A percentile compares a stretch with the other conserved stretches of the same genome.
Evolutionary conservation across 1,284 basidiomycete species (phyloP).

Genomic region (Exobasidium rhododendri): DNA sequence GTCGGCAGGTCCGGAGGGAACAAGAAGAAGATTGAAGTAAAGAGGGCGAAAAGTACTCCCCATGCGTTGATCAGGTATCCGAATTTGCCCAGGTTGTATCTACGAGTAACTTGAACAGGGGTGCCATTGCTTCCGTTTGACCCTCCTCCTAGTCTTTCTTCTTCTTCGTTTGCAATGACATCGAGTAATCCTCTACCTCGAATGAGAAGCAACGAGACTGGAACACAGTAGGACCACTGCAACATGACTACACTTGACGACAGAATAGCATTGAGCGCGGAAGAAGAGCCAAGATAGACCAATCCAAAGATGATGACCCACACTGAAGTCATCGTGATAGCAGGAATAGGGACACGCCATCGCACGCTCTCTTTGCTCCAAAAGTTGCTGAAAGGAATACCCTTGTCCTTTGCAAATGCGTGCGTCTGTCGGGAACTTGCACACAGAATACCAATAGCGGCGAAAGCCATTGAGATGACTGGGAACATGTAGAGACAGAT

Average conservation of each 20-base stretch:
- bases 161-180: conserved; percentile 27
- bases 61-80: conserved; percentile 55
- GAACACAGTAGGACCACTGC: conserved; percentile 57
- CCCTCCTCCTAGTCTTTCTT: not conserved
- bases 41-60: conserved; percentile 55
- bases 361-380: conserved; percentile 61
- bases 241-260: conserved; percentile 57
- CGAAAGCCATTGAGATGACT: conserved; percentile 55
- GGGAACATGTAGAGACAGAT: conserved; percentile 61
- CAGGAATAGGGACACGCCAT: conserved; percentile 53
- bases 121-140: conserved; percentile 42
- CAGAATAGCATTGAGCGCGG: conserved; percentile 59
- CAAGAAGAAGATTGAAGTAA: conserved; percentile 59
- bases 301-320: conserved; percentile 54
- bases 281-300: conserved; percentile 61
- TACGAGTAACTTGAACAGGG: conserved; percentile 4
- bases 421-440: conserved; percentile 68
- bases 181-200: conserved; percentile 56
- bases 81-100: conserved; percentile 25
- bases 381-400: conserved; percentile 62
- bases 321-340: conserved; percentile 63
- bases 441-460: conserved; percentile 46
- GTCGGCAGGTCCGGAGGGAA: conserved; percentile 57
- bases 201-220: conserved; percentile 56
- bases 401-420: conserved; percentile 69